These are phyloP conservation scores for Solanum pennellii DNA, from an alignment of 257 asterid species.

Conservation along the genomic window DNA sequence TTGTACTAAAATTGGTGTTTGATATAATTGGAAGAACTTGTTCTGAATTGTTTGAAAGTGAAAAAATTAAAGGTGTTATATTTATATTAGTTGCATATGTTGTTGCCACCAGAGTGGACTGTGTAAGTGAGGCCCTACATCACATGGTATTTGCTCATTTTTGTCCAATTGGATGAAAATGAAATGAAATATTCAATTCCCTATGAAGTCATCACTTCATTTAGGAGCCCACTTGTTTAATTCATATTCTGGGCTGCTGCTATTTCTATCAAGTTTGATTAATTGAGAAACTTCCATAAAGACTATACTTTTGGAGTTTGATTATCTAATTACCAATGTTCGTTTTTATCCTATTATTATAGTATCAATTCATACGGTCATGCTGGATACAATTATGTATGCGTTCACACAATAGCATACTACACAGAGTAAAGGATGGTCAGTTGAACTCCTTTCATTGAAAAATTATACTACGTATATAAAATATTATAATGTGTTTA, in stretches of 20 bases:
- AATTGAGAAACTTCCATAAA: background rate
- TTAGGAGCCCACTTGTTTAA: background rate
- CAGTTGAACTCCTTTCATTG: background rate
- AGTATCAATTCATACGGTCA: no score
- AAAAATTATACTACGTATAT: no score
- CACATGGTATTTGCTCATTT: conserved; percentile 10
- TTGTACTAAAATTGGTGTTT: background rate
- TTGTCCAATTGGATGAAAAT: background rate
- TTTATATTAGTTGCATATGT: background rate
- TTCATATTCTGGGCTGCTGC: background rate
- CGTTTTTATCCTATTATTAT: rapidly evolving
- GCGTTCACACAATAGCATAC: background rate
- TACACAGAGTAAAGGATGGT: no score
- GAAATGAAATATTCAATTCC: background rate
- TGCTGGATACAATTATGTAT: background rate
- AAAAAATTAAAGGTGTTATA: background rate
- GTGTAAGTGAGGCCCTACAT: background rate
- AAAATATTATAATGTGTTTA: background rate
- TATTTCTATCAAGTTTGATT: background rate
- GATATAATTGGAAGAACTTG: background rate
- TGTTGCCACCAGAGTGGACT: background rate
- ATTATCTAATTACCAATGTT: background rate
- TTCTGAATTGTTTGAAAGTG: background rate
- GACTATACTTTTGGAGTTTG: background rate
- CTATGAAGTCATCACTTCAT: background rate